Percentiles rank a stretch among this genome's conserved stretches.
Evolutionary conservation across 495 filamentous ascomycete genomes (phyloP).

Genomic region (Aspergillus ostianus): DNA sequence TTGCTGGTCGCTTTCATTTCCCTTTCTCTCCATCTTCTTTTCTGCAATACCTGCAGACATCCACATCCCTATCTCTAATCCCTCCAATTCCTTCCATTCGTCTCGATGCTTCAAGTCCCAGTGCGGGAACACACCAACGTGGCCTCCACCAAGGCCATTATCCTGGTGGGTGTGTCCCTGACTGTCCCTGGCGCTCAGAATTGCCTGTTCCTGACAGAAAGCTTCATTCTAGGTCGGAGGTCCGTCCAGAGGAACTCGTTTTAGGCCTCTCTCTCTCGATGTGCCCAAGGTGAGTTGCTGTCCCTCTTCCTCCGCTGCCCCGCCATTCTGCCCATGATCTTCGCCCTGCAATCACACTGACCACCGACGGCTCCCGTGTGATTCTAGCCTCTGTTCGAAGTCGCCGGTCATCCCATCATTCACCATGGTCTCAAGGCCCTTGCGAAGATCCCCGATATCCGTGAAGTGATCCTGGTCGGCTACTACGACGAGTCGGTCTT

Average conservation of each 20-base stretch:
- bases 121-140: constrained; percentile 43
- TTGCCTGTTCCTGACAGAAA: constrained; percentile 8
- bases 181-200: neutral
- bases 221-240: constrained; percentile 71
- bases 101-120: constrained; percentile 49
- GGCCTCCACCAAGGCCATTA: constrained; percentile 68
- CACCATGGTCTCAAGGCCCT: constrained; percentile 94
- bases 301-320: constrained; percentile 4
- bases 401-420: constrained; percentile 97
- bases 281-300: constrained; percentile 76
- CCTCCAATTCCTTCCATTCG: constrained; percentile 14
- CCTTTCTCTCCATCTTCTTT: constrained; percentile 1
- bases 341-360: neutral
- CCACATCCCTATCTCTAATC: constrained; percentile 1
- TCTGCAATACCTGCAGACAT: neutral
- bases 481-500: constrained; percentile 98
- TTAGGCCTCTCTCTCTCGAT: constrained; percentile 94
- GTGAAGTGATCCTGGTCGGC: constrained; percentile 95
- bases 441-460: constrained; percentile 85
- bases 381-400: constrained; percentile 90
- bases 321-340: constrained; percentile 4
- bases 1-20: neutral
- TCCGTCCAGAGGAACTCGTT: constrained; percentile 91
- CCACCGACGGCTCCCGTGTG: neutral
- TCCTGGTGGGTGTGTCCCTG: constrained; percentile 53